Base-by-base conservation (phyloP, 2,329 filamentous ascomycete genomes). In the Periconia macrospinosa region DNA sequence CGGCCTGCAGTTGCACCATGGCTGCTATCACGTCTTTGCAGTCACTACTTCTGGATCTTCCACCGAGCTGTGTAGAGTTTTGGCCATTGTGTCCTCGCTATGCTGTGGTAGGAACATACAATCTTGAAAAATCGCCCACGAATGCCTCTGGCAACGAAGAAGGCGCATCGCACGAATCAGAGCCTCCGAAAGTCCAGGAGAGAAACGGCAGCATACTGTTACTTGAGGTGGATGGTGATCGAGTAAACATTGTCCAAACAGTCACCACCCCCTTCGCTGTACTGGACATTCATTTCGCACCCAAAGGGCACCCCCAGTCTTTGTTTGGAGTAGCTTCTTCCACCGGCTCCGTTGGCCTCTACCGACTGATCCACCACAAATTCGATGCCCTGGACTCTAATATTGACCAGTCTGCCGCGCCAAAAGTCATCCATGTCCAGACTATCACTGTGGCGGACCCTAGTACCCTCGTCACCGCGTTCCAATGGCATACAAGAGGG, bases 51-150 rank as follows among this genome's bases (percentile, higher is more conserved):
- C 76, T 91, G 18, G 83, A 89, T 49, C 77, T 89, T 0, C 89
- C 89, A 3, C 90, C 90, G 1, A 90, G 89, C 65, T 92, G 89
- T 67, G 79, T 92, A n/a, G 86, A 90, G 56, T 91, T 92, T 64
- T 89, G 85, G 58, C 85, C 86, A 1, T 71, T 74, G 1, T 69
- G 85, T 53, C 83, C 84, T 0, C 75, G 85, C 0, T 84, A 87
- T 66, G 87, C 96, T 60, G 79, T 95, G 0, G 83, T 96, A 45
- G 93, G 92, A 40, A 96, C 92, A 1, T 97, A 97, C 73, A 84
- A 88, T 57, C 81, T 96, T 27, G 79, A 91, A 57, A 45, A 45
- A 18, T 30, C 13, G n/a, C 13, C 43, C 43, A 30, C 20, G 43
- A 13, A 30, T n/a, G 23, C 15, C 2, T 6, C 13, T 33, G 27